These are phyloP conservation scores for Ceratobasidium sp. DNA, from an alignment of 1,284 basidiomycete species.

Conservation along the genomic window DNA sequence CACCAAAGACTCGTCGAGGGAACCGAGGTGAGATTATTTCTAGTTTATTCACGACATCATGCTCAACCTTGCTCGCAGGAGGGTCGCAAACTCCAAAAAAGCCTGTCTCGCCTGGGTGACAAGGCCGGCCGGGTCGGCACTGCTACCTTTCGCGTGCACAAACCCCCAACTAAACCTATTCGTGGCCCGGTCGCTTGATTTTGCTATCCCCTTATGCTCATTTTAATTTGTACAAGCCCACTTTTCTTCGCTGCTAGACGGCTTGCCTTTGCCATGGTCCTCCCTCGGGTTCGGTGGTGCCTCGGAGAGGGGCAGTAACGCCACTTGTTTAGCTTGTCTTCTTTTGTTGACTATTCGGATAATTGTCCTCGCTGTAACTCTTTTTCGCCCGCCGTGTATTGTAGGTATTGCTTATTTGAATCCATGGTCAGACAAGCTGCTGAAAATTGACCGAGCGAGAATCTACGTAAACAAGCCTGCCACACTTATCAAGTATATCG, in stretches of 20 bases:
- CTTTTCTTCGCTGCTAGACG: conserved; percentile 13
- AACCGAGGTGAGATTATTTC: conserved; percentile 31
- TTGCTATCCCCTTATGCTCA: neutral
- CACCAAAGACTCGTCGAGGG: conserved; percentile 41
- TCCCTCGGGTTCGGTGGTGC: conserved; percentile 29
- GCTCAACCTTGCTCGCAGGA: conserved; percentile 28
- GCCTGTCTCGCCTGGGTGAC: conserved; percentile 34
- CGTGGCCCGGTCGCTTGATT: neutral
- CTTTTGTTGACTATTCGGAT: neutral
- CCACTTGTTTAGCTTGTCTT: neutral
- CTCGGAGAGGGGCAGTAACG: conserved; percentile 9
- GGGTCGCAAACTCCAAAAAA: conserved; percentile 42
- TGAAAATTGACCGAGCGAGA: neutral
- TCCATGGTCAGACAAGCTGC: neutral
- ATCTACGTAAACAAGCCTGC: neutral
- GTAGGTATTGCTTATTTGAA: conserved; percentile 22
- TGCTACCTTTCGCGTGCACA: conserved; percentile 36
- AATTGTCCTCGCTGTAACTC: conserved; percentile 36
- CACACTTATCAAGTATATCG: neutral
- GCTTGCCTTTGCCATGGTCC: conserved; percentile 18
- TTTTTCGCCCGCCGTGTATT: conserved; percentile 33
- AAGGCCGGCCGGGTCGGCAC: conserved; percentile 42
- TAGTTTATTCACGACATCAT: neutral
- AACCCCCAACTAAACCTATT: conserved; percentile 24
- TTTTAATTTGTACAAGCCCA: neutral